Evolutionary conservation across 2,329 filamentous ascomycete species (phyloP), one percentile per base, ranked within the genome.

Genomic region (Ceratocystiopsis brevicomis): DNA sequence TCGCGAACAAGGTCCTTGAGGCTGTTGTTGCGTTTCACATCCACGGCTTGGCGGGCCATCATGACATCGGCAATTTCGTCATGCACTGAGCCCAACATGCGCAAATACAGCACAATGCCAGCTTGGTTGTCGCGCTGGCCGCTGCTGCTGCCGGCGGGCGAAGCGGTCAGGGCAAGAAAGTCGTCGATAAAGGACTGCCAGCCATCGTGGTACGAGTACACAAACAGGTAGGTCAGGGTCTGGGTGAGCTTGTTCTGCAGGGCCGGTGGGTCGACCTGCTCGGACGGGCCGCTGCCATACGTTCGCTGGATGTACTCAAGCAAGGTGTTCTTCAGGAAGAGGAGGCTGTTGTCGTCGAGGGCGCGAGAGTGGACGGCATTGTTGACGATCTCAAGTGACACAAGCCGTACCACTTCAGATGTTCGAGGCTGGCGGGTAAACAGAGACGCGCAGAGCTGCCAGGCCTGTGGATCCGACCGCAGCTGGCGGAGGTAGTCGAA

Each of bases 221-320:
- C 81, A 60, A 98, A 98, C 41, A 98, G 76, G 56, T 85, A 90
- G 11, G 90, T 98, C 53, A 98, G 66, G 13, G 87, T 94, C 63
- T 98, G 90, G 39, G 88, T 87, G 51, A 98, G 75, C 63, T 98
- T 98, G 65, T 96, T 98, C 62, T 96, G 88, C 38, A 98, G 78
- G 50, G 74, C 73, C 19, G 75, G 59, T 10, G 78, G 74, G 57
- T 98, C 90, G 49, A 78, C 63, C 44, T 71, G 68, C 33, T 65
- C 44, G 14, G 45, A 40, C 13, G 42, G 41, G 37, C 45, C 65
- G 36, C 69, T 65, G 43, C 76, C 72, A 59, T 95, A 96, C 40
- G 72, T 76, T 53, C 79, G 73, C 50, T 75, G 75, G 47, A 90
- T 71, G 60, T 96, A 95, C 52, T 75, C 72, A 63, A 94, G 68